These are phyloP conservation scores for Colletotrichum sp. DNA, from an alignment of 2,329 filamentous ascomycete species.

Conservation along the genomic window DNA sequence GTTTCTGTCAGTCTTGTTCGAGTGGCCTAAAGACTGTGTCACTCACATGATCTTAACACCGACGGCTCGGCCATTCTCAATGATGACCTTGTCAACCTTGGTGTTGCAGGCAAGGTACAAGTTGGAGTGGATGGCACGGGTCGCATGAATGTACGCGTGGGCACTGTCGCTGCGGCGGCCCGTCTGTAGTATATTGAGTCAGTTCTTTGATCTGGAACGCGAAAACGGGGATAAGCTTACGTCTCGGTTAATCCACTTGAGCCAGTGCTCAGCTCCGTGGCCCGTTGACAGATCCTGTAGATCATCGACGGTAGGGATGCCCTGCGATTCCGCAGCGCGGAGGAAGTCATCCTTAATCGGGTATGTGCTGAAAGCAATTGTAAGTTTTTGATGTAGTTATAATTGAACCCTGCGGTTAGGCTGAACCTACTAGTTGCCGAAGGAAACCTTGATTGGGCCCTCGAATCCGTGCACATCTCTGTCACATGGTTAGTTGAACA, in stretches of 20 bases:
- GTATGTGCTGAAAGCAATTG: slow-evolving; percentile 57
- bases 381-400: not conserved
- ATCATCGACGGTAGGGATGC: slow-evolving; percentile 76
- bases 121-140: slow-evolving; percentile 71
- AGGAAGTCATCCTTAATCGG: slow-evolving; percentile 84
- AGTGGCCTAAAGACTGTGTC: not conserved
- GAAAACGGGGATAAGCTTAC: slow-evolving; percentile 30
- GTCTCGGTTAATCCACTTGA: slow-evolving; percentile 83
- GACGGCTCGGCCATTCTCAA: slow-evolving; percentile 74
- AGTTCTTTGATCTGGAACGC: not conserved
- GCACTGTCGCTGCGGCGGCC: slow-evolving; percentile 78
- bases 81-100: slow-evolving; percentile 77
- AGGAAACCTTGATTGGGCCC: slow-evolving; percentile 82
- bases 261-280: slow-evolving; percentile 79
- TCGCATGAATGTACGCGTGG: slow-evolving; percentile 79
- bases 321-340: slow-evolving; percentile 72
- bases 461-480: slow-evolving; percentile 76
- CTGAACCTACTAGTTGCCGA: slow-evolving; percentile 66
- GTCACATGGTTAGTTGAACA: not conserved
- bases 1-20: not conserved
- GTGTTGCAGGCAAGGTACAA: slow-evolving; percentile 76
- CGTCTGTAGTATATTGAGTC: slow-evolving; percentile 41
- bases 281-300: slow-evolving; percentile 73
- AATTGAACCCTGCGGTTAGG: not conserved
- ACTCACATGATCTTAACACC: slow-evolving; percentile 68